A percentile compares a stretch with the other conserved stretches of the same genome.
phyloP scores from a whole-genome alignment of 225 moss, liverwort and hornwort genomes.

The Sphagnum tenellum region DNA sequence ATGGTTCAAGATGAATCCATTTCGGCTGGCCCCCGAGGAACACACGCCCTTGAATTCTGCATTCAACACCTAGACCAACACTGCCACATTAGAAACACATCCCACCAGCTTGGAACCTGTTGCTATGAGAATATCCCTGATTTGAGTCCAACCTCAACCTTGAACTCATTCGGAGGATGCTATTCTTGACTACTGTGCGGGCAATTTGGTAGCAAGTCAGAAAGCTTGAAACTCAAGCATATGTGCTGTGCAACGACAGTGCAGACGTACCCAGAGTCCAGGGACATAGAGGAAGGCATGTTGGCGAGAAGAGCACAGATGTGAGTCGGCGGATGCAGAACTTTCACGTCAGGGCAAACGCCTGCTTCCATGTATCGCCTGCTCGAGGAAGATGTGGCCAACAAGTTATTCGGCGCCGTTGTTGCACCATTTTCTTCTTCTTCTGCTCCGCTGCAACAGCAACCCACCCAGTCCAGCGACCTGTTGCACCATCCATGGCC shows the following conservation, averaged over 20 bases:
- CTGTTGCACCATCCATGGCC: conserved; percentile 5
- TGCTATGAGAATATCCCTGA: too few species aligned
- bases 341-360: conserved; percentile 48
- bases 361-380: conserved; percentile 39
- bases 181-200: too few species aligned
- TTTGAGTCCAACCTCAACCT: too few species aligned
- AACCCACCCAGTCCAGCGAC: conserved; percentile 49
- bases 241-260: too few species aligned
- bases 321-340: conserved; percentile 31
- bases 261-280: conserved; percentile 35
- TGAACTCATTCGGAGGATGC: too few species aligned
- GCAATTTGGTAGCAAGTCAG: too few species aligned
- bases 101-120: too few species aligned
- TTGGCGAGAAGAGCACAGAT: conserved; percentile 48
- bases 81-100: too few species aligned
- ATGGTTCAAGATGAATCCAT: conserved; percentile 45
- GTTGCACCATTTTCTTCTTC: not conserved
- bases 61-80: not conserved
- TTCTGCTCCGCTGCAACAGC: conserved; percentile 56
- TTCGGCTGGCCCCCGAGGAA: conserved; percentile 53
- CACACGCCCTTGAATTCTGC: conserved; percentile 46
- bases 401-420: conserved; percentile 27
- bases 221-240: too few species aligned
- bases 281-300: conserved; percentile 40
- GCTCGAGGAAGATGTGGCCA: conserved; percentile 21